phyloP scores from a whole-genome alignment of 495 filamentous ascomycete genomes.

The Aspergillus sclerotiicarbonarius region DNA sequence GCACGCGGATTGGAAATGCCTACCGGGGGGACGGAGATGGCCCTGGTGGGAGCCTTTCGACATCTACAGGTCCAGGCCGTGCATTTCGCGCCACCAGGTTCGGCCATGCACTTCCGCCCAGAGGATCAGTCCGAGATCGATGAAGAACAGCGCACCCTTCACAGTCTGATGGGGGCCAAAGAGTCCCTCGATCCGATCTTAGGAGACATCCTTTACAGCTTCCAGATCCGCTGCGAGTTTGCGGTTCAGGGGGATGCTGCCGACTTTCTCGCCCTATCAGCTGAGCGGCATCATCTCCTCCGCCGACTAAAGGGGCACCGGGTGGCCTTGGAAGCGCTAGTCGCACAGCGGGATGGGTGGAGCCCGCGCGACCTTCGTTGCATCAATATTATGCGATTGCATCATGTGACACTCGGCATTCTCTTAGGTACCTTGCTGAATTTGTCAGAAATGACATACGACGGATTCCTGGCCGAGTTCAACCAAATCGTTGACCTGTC shows the following conservation, averaged over 20 bases:
- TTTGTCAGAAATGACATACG: background rate
- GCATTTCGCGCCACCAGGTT: background rate
- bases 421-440: background rate
- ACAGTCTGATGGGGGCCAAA: too few relatives aligned
- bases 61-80: background rate
- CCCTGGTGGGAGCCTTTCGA: background rate
- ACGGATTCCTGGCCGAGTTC: background rate
- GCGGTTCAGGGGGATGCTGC: too few relatives aligned
- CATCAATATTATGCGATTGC: background rate
- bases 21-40: background rate
- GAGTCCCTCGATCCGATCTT: too few relatives aligned
- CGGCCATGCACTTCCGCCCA: background rate
- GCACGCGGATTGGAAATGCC: background rate
- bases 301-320: background rate
- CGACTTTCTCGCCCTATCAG: too few relatives aligned
- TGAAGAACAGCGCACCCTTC: too few relatives aligned
- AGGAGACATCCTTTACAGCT: too few relatives aligned
- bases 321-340: background rate
- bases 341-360: background rate
- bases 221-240: too few relatives aligned
- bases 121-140: background rate
- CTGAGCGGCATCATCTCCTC: too few relatives aligned
- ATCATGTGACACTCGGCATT: background rate
- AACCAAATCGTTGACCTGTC: background rate
- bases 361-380: background rate